Evolutionary conservation across 768 basidiomycete species (phyloP).

Genomic region (Tulasnella sp.): DNA sequence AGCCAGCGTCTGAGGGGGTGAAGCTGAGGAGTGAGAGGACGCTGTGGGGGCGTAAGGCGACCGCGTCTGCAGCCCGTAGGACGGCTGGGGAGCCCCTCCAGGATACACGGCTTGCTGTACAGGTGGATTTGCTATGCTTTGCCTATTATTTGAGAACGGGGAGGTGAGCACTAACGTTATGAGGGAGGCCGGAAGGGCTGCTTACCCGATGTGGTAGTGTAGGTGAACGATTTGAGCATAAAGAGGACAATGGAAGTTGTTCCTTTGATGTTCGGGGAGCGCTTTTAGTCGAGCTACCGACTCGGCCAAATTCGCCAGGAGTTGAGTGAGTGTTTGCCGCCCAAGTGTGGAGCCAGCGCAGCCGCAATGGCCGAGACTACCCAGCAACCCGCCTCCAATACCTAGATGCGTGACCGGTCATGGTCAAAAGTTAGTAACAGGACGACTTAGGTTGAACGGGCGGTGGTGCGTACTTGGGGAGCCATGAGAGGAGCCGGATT

Average conservation of each 20-base stretch:
- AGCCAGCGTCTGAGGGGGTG: background rate
- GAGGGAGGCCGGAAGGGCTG: background rate
- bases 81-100: background rate
- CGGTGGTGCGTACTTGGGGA: background rate
- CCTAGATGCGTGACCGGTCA: background rate
- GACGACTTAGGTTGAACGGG: background rate
- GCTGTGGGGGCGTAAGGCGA: conserved; percentile 5
- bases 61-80: background rate
- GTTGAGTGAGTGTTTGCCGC: conserved; percentile 12
- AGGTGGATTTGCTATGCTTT: background rate
- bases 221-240: conserved; percentile 9
- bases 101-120: background rate
- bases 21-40: conserved; percentile 6
- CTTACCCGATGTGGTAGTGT: conserved; percentile 5
- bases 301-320: conserved; percentile 16
- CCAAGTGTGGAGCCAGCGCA: conserved; percentile 14
- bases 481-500: background rate
- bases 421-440: background rate
- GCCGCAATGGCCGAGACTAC: conserved; percentile 19
- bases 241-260: conserved; percentile 8
- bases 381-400: background rate
- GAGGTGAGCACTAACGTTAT: background rate
- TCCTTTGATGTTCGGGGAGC: conserved; percentile 8
- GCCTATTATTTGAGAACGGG: background rate
- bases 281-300: conserved; percentile 8